These are phyloP conservation scores for Tephrocybe sp. DNA, from an alignment of 768 basidiomycete genomes.

Conservation along the genomic window DNA sequence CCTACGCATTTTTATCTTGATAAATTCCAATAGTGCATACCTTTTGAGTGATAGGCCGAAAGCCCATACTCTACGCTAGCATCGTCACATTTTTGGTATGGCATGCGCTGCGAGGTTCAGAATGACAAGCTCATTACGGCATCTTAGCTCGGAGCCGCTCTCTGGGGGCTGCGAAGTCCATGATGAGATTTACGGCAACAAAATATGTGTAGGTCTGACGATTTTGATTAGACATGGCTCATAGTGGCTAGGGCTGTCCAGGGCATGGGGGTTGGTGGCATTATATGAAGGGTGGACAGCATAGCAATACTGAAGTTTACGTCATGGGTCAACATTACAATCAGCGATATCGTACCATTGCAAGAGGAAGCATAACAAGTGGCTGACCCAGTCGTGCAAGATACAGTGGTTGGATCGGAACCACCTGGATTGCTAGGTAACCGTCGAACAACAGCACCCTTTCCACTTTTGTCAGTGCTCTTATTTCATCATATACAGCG, in stretches of 20 bases:
- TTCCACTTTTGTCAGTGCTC: neutral
- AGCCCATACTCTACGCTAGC: conserved; percentile 65
- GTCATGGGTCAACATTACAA: conserved; percentile 61
- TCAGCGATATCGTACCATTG: conserved; percentile 82
- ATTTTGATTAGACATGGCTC: conserved; percentile 53
- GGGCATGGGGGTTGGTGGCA: conserved; percentile 82
- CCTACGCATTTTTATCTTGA: conserved; percentile 53
- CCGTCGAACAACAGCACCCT: too few relatives aligned
- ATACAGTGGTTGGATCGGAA: conserved; percentile 72
- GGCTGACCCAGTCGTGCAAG: conserved; percentile 64
- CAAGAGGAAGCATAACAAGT: conserved; percentile 53
- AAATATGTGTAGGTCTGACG: neutral
- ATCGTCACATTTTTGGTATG: conserved; percentile 70
- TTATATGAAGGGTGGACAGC: conserved; percentile 60
- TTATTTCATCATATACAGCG: conserved; percentile 32
- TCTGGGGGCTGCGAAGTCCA: conserved; percentile 79
- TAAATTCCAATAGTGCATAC: conserved; percentile 38
- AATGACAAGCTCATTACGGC: neutral
- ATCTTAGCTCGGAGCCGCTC: conserved; percentile 67
- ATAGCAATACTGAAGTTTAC: neutral
- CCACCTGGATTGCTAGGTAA: conserved; percentile 68
- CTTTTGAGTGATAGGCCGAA: conserved; percentile 66
- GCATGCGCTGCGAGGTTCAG: neutral
- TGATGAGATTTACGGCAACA: conserved; percentile 34
- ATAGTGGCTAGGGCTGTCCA: conserved; percentile 77